phyloP scores from a whole-genome alignment of 495 filamentous ascomycete species.

The Letharia columbiana region DNA sequence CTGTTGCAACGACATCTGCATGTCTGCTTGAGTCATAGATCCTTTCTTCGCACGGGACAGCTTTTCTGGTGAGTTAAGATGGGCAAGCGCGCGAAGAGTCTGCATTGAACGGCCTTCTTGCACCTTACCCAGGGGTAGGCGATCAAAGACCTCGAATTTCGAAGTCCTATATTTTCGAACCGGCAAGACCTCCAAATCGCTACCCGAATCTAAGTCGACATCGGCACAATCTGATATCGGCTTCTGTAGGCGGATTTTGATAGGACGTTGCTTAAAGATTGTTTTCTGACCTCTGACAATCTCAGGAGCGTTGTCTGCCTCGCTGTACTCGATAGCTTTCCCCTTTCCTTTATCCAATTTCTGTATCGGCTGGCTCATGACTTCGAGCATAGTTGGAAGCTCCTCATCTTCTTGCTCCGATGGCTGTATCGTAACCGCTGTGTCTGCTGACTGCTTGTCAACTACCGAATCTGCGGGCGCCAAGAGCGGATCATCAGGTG shows the following conservation, averaged over 20 bases:
- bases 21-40: constrained; percentile 57
- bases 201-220: constrained; percentile 49
- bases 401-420: constrained; percentile 15
- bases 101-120: constrained; percentile 58
- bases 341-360: constrained; percentile 49
- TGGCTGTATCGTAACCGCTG: not conserved
- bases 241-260: constrained; percentile 19
- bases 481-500: constrained; percentile 26
- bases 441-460: not conserved
- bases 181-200: constrained; percentile 55
- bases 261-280: constrained; percentile 11
- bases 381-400: constrained; percentile 24
- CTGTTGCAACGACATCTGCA: constrained; percentile 57
- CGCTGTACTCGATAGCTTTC: constrained; percentile 31
- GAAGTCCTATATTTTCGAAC: constrained; percentile 34
- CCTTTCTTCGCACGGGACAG: constrained; percentile 33
- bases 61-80: constrained; percentile 57
- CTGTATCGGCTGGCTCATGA: constrained; percentile 19
- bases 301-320: constrained; percentile 7
- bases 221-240: constrained; percentile 13
- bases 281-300: constrained; percentile 12
- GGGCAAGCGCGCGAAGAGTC: constrained; percentile 62
- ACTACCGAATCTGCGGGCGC: not conserved
- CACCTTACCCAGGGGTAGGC: constrained; percentile 47
- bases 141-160: constrained; percentile 56